phyloP scores from a whole-genome alignment of 139 green algal genomes.

The Chlorella sp. region DNA sequence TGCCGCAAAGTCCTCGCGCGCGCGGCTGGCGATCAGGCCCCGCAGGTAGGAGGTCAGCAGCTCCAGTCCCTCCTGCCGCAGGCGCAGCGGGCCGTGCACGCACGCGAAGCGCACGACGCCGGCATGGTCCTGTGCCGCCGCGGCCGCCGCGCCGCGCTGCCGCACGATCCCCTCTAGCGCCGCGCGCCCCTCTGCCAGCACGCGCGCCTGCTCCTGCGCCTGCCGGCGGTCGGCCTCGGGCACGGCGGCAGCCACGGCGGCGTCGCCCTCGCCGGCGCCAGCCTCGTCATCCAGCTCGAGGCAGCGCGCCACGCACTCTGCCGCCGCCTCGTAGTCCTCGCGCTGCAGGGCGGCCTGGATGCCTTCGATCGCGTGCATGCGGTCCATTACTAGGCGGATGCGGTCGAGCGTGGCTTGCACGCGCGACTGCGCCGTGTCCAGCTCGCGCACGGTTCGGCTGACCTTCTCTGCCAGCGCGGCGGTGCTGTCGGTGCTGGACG shows the following conservation, averaged over 20 bases:
- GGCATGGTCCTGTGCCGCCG: conserved; percentile 56
- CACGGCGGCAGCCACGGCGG: not conserved
- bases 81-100: conserved; percentile 79
- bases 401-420: conserved; percentile 59
- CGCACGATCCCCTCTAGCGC: conserved; percentile 71
- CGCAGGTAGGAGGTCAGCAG: conserved; percentile 65
- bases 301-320: conserved; percentile 75
- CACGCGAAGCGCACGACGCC: conserved; percentile 74
- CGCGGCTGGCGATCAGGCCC: conserved; percentile 44
- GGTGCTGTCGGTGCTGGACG: conserved; percentile 64
- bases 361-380: conserved; percentile 76
- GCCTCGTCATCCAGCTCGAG: conserved; percentile 70
- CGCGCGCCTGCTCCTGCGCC: conserved; percentile 66
- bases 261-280: conserved; percentile 5
- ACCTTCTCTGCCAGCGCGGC: conserved; percentile 82
- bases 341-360: conserved; percentile 54
- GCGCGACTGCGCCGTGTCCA: conserved; percentile 79
- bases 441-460: conserved; percentile 77
- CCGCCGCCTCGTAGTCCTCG: conserved; percentile 89
- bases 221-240: conserved; percentile 45
- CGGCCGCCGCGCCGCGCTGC: conserved; percentile 60
- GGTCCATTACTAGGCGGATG: conserved; percentile 81
- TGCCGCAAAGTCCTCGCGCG: conserved; percentile 55
- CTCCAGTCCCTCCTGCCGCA: conserved; percentile 73
- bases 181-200: conserved; percentile 63